A percentile compares a stretch with the other conserved stretches of the same genome.
These are phyloP conservation scores for Miscanthus lutarioriparius DNA, from an alignment of 176 grass and related monocot species.

Conservation along the genomic window DNA sequence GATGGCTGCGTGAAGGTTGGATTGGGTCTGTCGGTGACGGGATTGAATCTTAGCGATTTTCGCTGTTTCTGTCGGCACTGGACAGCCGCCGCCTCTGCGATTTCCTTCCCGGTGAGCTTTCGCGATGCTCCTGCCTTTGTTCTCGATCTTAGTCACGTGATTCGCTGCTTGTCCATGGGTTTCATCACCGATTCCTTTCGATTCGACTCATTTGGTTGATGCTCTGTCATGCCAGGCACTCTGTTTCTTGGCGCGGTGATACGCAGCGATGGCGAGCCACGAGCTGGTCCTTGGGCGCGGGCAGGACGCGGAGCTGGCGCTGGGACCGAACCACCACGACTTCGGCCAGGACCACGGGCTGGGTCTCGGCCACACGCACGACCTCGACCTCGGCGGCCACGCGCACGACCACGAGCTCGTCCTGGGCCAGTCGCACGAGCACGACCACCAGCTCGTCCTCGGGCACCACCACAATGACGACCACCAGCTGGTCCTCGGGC, in stretches of 20 bases:
- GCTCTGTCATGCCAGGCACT: neutral
- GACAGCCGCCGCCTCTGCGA: neutral
- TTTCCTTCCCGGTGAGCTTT: too few relatives aligned
- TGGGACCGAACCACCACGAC: constrained; percentile 66
- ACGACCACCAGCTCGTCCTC: constrained; percentile 54
- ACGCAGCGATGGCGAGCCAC: constrained; percentile 67
- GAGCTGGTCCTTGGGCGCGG: constrained; percentile 86
- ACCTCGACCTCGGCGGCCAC: constrained; percentile 56
- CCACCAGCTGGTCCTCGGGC: constrained; percentile 61
- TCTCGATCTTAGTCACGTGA: neutral
- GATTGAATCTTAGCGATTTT: constrained; percentile 3
- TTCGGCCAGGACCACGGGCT: constrained; percentile 55
- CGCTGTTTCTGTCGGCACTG: neutral
- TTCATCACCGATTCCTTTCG: neutral
- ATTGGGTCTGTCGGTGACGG: neutral
- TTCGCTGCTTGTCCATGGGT: neutral
- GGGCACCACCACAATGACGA: constrained; percentile 65
- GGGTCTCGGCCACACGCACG: constrained; percentile 50
- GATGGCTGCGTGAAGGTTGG: neutral
- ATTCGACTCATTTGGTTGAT: neutral
- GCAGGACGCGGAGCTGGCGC: constrained; percentile 70
- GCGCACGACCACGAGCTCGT: constrained; percentile 57
- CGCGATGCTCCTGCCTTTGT: neutral
- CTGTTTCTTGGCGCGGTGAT: constrained; percentile 3
- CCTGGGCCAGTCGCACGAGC: constrained; percentile 48